Evolutionary conservation across 1,284 basidiomycete species (phyloP), one percentile per base, ranked within the genome.

Genomic region (Mycena citricolor): DNA sequence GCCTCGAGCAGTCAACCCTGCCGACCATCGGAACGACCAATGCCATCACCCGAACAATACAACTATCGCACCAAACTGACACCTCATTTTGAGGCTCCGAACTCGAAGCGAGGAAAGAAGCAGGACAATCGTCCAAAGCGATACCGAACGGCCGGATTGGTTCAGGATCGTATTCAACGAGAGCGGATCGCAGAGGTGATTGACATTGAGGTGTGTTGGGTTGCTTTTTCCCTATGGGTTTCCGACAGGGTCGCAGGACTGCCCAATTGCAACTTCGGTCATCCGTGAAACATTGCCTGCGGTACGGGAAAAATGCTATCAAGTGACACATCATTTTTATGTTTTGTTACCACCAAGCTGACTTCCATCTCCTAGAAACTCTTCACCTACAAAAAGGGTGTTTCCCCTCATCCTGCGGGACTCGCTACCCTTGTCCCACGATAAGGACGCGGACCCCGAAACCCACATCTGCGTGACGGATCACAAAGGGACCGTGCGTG

Each of bases 11-110:
- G 1, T 60, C 71, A 0, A 63, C 72, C 1, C 66, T 97, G 1
- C 94, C 94, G 8, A 44, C 61, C 0, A 81, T 94, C 23, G 73
- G 79, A 38, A 68, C 83, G 0, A 98, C 95, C 0, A n/a, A 84
- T 95, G 13, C 79, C 81, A 5, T 94, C 90, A 0, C 97, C 95
- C 0, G 69, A 88, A 38, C 84, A 95, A 54, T 97, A 95, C 66
- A 79, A 77, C 33, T 99, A 99, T 64, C 83, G 95, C 17, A 99
- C 97, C 1, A 99, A 99, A 68, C 85, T 99, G 35, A 98, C 95
- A 0, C 95, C 95, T 0, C 95, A 99, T 63, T 99, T 98, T 57
- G 89, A 97, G 32, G 78, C 86, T 0, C 83, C 91, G 1, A 80
- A 82, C 0, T 85, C 79, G 59, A 62, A 65, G 44, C 65, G 71